Evolutionary conservation across 2,329 filamentous ascomycete genomes (phyloP), one percentile per base, ranked within the genome.

Genomic region (Hypocreales sp.): DNA sequence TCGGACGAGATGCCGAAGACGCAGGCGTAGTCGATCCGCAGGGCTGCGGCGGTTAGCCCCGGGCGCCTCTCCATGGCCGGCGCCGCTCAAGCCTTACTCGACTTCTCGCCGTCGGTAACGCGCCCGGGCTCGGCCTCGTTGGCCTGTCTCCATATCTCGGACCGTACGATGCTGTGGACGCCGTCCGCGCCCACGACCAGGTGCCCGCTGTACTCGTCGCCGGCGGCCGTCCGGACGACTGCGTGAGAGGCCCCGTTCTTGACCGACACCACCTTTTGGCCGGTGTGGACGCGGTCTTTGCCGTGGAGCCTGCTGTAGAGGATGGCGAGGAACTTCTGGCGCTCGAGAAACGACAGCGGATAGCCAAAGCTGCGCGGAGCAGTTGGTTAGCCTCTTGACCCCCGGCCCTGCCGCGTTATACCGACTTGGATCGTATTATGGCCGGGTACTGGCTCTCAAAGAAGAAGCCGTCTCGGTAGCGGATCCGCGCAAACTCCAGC

Each of bases 1-100:
- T 83, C 72, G 7, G 75, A 73, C 36, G 87, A 53, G 56, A 87
- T 92, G 8, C 83, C 83, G 46, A 90, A 92, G 14, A 92, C 75
- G 51, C 92, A 92, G 54, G 92, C 92, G 51, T 86, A 92, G 6
- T 80, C 81, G 44, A 73, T 83, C 60, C n/a, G n/a, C 7, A 41
- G 13, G 9, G 15, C 25, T 28, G 26, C 6, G 17, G 4, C 4
- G 4, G 7, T 29, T 13, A 25, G 20, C 13, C 8, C 4, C 8
- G 16, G 8, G n/a, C n/a, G n/a, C n/a, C n/a, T n/a, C n/a, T n/a
- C n/a, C n/a, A n/a, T n/a, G n/a, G n/a, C n/a, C n/a, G n/a, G n/a
- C n/a, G n/a, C n/a, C n/a, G n/a, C n/a, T n/a, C n/a, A n/a, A n/a
- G 13, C 8, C 31, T 27, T 31, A 8, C 27, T 12, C 7, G 37